Conservation (phyloP, 768 basidiomycete species). For the Tephrocybe sp. region DNA sequence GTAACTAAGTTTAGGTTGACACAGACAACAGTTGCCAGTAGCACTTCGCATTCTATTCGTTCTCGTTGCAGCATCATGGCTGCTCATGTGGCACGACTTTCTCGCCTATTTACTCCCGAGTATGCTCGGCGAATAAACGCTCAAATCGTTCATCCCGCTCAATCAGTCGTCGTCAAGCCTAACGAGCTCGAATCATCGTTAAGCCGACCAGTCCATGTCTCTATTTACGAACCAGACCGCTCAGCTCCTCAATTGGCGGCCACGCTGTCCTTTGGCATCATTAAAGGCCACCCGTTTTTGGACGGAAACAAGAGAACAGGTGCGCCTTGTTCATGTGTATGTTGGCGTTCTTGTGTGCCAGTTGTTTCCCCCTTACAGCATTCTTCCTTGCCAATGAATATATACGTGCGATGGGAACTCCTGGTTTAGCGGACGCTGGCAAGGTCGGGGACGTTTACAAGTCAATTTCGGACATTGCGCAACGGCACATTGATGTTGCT, state of each 20-base stretch:
- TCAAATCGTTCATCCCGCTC: slow-evolving; percentile 30
- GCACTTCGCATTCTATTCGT: no score
- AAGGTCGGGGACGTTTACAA: slow-evolving; percentile 1
- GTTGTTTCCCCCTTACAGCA: not conserved
- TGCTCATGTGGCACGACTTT: no score
- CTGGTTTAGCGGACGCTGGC: not conserved
- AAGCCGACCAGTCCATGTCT: slow-evolving; percentile 23
- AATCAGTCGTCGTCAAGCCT: slow-evolving; percentile 28
- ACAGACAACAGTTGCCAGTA: no score
- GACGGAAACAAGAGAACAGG: slow-evolving; percentile 4
- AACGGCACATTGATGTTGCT: slow-evolving; percentile 1
- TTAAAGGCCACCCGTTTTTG: slow-evolving; percentile 8
- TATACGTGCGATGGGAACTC: slow-evolving; percentile 1
- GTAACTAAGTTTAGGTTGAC: no score
- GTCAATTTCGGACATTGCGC: slow-evolving; percentile 1
- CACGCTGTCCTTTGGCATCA: slow-evolving; percentile 31
- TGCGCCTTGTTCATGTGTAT: not conserved
- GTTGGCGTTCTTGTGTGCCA: not conserved
- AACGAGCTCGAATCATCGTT: slow-evolving; percentile 32
- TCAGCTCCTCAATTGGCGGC: slow-evolving; percentile 27
- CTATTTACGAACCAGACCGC: slow-evolving; percentile 28
- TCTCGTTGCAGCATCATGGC: no score
- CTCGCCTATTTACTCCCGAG: no score
- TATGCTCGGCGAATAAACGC: slow-evolving; percentile 22
- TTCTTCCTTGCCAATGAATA: slow-evolving; percentile 3